Conservation (phyloP, 257 asterid species). For the Nicotiana paniculata region DNA sequence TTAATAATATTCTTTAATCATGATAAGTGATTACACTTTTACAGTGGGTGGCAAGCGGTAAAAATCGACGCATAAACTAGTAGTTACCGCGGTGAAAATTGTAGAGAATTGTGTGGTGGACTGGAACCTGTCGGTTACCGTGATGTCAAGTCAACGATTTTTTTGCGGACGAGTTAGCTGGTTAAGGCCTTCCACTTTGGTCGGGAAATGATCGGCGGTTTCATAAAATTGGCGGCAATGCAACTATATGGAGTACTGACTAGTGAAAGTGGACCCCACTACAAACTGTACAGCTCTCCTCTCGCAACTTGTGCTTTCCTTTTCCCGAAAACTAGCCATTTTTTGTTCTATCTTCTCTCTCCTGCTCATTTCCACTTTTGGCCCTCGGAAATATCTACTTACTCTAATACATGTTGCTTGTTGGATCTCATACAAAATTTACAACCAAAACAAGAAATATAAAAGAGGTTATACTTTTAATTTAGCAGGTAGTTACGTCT, state of each 20-base stretch:
- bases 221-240: conserved; percentile 19
- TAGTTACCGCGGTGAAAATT: neutral
- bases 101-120: neutral
- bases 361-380: neutral
- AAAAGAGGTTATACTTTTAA: neutral
- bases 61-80: neutral
- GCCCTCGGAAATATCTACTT: neutral
- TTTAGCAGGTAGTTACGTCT: too few relatives aligned
- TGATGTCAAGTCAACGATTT: conserved; percentile 23
- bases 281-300: conserved; percentile 16
- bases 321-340: conserved; percentile 27
- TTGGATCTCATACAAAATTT: neutral
- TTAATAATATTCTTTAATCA: too few relatives aligned
- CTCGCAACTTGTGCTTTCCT: conserved; percentile 26
- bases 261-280: conserved; percentile 31
- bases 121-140: neutral
- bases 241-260: neutral
- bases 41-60: neutral
- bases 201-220: conserved; percentile 19
- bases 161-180: neutral
- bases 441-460: neutral
- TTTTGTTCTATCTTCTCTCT: neutral
- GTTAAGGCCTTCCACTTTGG: neutral
- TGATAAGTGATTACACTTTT: too few relatives aligned
- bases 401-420: neutral